Percentiles rank a stretch among this genome's conserved stretches.
Evolutionary conservation across 2,329 filamentous ascomycete species (phyloP).

Genomic region (Nemania sp.): DNA sequence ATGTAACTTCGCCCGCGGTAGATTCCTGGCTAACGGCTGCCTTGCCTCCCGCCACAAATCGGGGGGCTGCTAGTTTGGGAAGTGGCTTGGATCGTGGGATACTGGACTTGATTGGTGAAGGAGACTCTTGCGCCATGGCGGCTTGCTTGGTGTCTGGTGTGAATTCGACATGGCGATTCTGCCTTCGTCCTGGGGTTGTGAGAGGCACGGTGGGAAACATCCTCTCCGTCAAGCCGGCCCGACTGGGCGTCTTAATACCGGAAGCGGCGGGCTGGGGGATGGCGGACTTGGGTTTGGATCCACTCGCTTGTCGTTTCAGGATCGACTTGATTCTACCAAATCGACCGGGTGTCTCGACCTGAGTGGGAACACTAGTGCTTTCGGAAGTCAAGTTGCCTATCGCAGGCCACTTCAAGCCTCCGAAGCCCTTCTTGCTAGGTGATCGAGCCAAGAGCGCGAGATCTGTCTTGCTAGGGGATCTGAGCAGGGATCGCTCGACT

Average conservation of each 20-base stretch:
- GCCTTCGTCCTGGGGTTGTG: constrained; percentile 76
- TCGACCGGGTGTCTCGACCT: constrained; percentile 61
- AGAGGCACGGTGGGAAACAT: constrained; percentile 64
- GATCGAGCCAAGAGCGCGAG: constrained; percentile 52
- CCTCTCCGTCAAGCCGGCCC: constrained; percentile 60
- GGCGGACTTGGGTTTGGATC: constrained; percentile 59
- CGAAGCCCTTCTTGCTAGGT: constrained; percentile 48
- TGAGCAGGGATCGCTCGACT: constrained; percentile 52
- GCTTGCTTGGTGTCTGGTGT: constrained; percentile 74
- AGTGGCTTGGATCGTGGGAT: constrained; percentile 59
- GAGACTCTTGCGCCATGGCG: constrained; percentile 61
- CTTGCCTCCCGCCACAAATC: constrained; percentile 51
- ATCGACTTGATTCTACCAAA: constrained; percentile 71
- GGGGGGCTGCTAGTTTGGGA: constrained; percentile 52
- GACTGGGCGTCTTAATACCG: constrained; percentile 61
- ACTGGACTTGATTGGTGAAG: constrained; percentile 66
- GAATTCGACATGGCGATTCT: constrained; percentile 81
- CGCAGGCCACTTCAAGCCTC: constrained; percentile 61
- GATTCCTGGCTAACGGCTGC: constrained; percentile 45
- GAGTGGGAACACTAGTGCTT: constrained; percentile 51
- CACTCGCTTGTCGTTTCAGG: constrained; percentile 58
- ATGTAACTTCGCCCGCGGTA: constrained; percentile 56
- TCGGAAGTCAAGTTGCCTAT: constrained; percentile 58
- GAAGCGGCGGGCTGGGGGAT: constrained; percentile 59
- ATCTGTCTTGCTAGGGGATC: constrained; percentile 57